phyloP scores from a whole-genome alignment of 169 alveolate species.

The Cryptosporidium sp. region DNA sequence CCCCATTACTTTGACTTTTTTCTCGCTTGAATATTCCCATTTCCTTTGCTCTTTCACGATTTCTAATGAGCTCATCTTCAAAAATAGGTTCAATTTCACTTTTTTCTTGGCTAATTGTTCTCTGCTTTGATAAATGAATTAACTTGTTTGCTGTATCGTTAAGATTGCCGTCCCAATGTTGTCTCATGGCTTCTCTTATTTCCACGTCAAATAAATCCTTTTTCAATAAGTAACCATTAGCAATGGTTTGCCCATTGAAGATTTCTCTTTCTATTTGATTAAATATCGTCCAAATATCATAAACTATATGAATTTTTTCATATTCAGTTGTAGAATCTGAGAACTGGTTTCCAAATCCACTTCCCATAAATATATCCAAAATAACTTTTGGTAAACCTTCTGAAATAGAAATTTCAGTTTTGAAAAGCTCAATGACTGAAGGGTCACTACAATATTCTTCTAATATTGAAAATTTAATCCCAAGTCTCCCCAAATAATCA shows the following conservation, averaged over 20 bases:
- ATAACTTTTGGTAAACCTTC: neutral
- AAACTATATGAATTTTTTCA: conserved; percentile 33
- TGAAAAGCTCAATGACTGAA: neutral
- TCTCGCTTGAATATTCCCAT: conserved; percentile 32
- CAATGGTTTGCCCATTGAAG: neutral
- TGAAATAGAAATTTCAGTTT: neutral
- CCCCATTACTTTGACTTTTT: neutral
- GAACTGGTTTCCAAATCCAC: conserved; percentile 17
- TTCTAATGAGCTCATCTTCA: conserved; percentile 42
- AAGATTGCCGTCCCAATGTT: conserved; percentile 4
- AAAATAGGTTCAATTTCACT: conserved; percentile 4
- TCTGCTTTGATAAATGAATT: conserved; percentile 6
- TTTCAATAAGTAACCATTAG: neutral
- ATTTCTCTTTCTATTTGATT: conserved; percentile 19
- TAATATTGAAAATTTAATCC: conserved; percentile 14
- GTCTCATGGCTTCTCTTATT: conserved; percentile 37
- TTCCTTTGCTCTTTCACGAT: conserved; percentile 2
- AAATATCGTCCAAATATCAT: conserved; percentile 28
- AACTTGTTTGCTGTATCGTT: conserved; percentile 21
- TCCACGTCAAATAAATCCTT: conserved; percentile 35
- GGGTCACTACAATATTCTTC: neutral
- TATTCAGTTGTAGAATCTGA: neutral
- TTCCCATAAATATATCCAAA: conserved; percentile 33
- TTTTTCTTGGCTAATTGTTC: neutral
- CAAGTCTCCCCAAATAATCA: conserved; percentile 58